Evolutionary conservation across 805 yeast species (phyloP).

Genomic region (Barnettozyma siamensis): DNA sequence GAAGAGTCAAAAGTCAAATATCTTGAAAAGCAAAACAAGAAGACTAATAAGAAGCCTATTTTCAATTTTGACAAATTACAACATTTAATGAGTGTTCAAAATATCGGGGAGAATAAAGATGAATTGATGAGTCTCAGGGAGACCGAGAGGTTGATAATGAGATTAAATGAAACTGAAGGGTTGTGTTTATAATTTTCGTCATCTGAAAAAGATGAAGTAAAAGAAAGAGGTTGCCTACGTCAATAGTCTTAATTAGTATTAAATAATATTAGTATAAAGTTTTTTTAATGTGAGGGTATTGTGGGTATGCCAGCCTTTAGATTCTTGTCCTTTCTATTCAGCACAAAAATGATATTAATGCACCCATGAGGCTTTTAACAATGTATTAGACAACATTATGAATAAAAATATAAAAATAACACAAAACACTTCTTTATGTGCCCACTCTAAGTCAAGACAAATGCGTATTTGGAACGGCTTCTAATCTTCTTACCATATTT

Average conservation of each 20-base stretch:
- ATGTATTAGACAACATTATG: too few relatives aligned
- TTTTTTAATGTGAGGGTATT: too few relatives aligned
- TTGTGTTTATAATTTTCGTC: conserved; percentile 7
- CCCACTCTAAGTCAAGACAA: conserved; percentile 17
- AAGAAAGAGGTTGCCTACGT: too few relatives aligned
- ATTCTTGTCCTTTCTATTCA: too few relatives aligned
- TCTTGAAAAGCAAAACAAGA: conserved; percentile 1
- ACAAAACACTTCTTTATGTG: too few relatives aligned
- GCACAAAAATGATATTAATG: too few relatives aligned
- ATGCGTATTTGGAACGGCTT: conserved; percentile 53
- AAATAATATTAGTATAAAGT: too few relatives aligned
- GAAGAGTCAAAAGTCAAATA: conserved; percentile 3
- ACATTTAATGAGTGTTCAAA: background rate
- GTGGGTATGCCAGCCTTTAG: too few relatives aligned
- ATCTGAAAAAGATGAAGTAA: too few relatives aligned
- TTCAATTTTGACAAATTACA: background rate
- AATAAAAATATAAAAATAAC: too few relatives aligned
- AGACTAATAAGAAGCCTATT: background rate
- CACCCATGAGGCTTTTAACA: too few relatives aligned
- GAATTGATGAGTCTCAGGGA: conserved; percentile 6
- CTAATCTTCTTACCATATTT: conserved; percentile 54
- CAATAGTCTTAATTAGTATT: too few relatives aligned
- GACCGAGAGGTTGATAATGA: conserved; percentile 7
- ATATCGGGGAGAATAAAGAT: background rate
- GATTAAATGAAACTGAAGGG: conserved; percentile 8